Percentiles rank a stretch among this genome's conserved stretches.
Evolutionary conservation across 208 protist genomes (phyloP).

Genomic region (Ichthyophonus hoferi): DNA sequence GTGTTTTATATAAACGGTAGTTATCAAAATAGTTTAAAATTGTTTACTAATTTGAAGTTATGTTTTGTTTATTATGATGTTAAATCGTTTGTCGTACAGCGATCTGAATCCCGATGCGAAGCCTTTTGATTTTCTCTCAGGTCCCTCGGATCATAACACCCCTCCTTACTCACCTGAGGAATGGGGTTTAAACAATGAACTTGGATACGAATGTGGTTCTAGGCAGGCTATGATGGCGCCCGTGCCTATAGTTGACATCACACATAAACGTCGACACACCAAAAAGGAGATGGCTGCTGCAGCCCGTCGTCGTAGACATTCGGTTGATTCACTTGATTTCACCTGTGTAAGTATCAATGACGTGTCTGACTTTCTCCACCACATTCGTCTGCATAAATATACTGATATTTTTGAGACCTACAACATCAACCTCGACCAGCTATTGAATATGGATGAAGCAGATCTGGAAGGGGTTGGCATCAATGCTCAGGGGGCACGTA

Average conservation of each 20-base stretch:
- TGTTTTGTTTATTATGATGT: too few relatives aligned
- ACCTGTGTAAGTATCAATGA: neutral
- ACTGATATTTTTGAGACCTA: neutral
- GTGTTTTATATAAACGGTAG: too few relatives aligned
- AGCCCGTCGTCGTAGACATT: neutral
- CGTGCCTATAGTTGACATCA: neutral
- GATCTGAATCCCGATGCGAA: neutral
- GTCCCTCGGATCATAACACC: too few relatives aligned
- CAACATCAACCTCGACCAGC: neutral
- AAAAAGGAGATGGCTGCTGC: neutral
- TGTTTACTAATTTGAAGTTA: too few relatives aligned
- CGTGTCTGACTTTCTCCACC: neutral
- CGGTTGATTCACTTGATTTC: conserved; percentile 18
- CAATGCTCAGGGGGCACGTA: neutral
- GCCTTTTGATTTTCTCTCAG: neutral
- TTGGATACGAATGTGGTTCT: neutral
- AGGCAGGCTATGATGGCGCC: neutral
- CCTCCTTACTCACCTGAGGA: neutral
- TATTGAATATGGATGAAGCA: neutral
- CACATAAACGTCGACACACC: neutral
- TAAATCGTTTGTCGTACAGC: too few relatives aligned
- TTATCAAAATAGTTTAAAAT: too few relatives aligned
- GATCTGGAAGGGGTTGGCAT: conserved; percentile 4
- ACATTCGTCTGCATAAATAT: conserved; percentile 9
- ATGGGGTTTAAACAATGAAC: too few relatives aligned